phyloP scores from a whole-genome alignment of 2,329 filamentous ascomycete genomes.

The Lasiodiplodia sp. region DNA sequence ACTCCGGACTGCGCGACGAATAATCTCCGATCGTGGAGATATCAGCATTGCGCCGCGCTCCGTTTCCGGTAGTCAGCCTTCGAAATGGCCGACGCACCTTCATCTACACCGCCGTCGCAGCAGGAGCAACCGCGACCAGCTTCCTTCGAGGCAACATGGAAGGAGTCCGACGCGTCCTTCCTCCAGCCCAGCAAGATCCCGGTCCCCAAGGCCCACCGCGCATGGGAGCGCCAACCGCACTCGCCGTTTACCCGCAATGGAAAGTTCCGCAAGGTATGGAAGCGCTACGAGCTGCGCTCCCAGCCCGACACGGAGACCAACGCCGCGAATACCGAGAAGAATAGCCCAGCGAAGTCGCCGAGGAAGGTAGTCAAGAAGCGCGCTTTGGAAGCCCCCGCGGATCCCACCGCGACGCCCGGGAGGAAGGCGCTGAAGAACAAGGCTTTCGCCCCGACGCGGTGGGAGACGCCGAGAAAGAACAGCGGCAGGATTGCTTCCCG shows the following conservation, averaged over 20 bases:
- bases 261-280: conserved; percentile 57
- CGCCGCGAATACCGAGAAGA: conserved; percentile 32
- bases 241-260: conserved; percentile 47
- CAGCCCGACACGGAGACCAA: conserved; percentile 31
- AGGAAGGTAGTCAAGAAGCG: conserved; percentile 54
- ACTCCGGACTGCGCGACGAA: conserved; percentile 3
- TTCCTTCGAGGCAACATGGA: conserved; percentile 42
- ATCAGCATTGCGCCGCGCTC: neutral
- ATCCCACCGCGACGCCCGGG: conserved; percentile 33
- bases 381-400: conserved; percentile 46
- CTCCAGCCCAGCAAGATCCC: conserved; percentile 52
- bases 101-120: conserved; percentile 33
- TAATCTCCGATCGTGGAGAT: neutral
- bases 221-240: conserved; percentile 57
- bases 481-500: conserved; percentile 20
- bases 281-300: conserved; percentile 47
- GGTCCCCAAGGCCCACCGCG: conserved; percentile 52
- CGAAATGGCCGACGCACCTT: conserved; percentile 36
- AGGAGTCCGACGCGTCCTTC: conserved; percentile 49
- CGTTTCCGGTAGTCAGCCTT: neutral
- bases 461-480: conserved; percentile 27
- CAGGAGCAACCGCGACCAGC: conserved; percentile 38
- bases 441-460: conserved; percentile 46
- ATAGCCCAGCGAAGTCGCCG: conserved; percentile 41
- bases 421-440: conserved; percentile 37